Conservation (phyloP, 371 early-diverging fungal genomes). For the Fennellomyces sp. region DNA sequence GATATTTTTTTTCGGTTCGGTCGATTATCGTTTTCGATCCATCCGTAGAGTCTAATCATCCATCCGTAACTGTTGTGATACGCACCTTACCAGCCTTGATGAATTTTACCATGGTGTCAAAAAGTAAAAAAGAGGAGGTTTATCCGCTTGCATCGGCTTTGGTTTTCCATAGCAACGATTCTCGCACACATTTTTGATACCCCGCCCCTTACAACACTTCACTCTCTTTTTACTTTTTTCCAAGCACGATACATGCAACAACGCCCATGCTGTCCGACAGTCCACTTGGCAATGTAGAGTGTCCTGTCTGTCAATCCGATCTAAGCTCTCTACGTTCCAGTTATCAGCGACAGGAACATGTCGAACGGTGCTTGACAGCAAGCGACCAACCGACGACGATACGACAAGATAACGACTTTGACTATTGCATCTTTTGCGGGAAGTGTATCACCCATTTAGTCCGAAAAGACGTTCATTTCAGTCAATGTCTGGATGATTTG, state of each 20-base stretch:
- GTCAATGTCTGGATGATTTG: conserved; percentile 29
- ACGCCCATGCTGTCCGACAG: neutral
- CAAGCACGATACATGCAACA: neutral
- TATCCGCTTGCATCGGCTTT: neutral
- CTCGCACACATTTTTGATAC: too few species aligned
- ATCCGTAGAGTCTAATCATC: conserved; percentile 34
- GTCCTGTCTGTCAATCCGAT: conserved; percentile 30
- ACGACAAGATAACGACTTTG: conserved; percentile 14
- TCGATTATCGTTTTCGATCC: conserved; percentile 14
- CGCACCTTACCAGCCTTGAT: conserved; percentile 73
- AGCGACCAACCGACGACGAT: neutral
- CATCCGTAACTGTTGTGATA: conserved; percentile 19
- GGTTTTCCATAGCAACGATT: too few species aligned
- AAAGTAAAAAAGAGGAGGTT: conserved; percentile 30
- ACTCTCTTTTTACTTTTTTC: neutral
- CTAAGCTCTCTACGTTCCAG: conserved; percentile 20
- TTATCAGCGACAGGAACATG: conserved; percentile 33
- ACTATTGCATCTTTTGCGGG: conserved; percentile 37
- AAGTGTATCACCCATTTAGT: conserved; percentile 21
- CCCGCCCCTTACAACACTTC: neutral
- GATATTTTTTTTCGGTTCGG: neutral
- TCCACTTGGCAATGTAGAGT: conserved; percentile 10
- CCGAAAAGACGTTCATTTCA: conserved; percentile 26
- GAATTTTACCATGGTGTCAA: conserved; percentile 74
- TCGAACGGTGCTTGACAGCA: conserved; percentile 26